Conservation (phyloP, 164 flowering plant species). For the Annona squamosa region DNA sequence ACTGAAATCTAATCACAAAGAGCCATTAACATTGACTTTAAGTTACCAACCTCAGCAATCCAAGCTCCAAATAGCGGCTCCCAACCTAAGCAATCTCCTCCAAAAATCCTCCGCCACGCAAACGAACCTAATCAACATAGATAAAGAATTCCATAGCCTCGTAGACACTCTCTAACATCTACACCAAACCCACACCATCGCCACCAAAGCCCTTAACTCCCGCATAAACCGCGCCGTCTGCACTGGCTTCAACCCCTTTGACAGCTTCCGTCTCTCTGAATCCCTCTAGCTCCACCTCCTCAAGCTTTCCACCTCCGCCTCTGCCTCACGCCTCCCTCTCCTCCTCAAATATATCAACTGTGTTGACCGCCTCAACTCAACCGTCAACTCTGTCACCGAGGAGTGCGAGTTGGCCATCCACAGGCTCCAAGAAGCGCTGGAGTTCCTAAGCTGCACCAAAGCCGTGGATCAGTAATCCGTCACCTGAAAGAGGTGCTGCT, state of each 20-base stretch:
- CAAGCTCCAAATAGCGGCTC: slow-evolving; percentile 35
- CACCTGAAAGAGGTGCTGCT: slow-evolving; percentile 46
- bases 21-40: too few species aligned
- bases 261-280: slow-evolving; percentile 45
- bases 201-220: slow-evolving; percentile 54
- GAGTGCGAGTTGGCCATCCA: slow-evolving; percentile 59
- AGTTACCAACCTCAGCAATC: background rate
- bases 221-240: slow-evolving; percentile 59
- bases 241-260: slow-evolving; percentile 47
- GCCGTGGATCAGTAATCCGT: slow-evolving; percentile 47
- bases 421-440: slow-evolving; percentile 68
- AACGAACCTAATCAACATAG: slow-evolving; percentile 30
- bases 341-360: slow-evolving; percentile 40
- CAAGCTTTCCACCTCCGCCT: slow-evolving; percentile 24
- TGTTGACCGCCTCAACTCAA: slow-evolving; percentile 36
- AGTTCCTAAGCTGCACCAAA: slow-evolving; percentile 70
- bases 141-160: slow-evolving; percentile 25
- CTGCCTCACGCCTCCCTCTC: slow-evolving; percentile 26
- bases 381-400: slow-evolving; percentile 29
- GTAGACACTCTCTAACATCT: slow-evolving; percentile 26
- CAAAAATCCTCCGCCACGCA: slow-evolving; percentile 27
- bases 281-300: slow-evolving; percentile 46
- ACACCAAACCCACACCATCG: slow-evolving; percentile 42
- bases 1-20: too few species aligned
- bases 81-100: slow-evolving; percentile 40